These are phyloP conservation scores for Westerdykella sp. DNA, from an alignment of 2,329 filamentous ascomycete species.

Conservation along the genomic window DNA sequence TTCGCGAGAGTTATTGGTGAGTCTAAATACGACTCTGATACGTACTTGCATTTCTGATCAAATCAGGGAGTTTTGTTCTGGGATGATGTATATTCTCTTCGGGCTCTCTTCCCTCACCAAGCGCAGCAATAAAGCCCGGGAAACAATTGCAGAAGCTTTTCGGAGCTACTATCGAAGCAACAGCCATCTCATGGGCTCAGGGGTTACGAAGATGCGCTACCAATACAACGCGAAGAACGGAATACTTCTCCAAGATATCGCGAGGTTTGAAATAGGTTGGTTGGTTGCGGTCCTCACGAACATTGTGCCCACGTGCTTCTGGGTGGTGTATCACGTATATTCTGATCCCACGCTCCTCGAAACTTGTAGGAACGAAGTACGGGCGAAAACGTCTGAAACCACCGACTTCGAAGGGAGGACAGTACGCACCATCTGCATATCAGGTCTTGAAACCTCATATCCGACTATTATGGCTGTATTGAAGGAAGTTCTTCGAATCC, in stretches of 20 bases:
- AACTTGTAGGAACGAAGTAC: constrained; percentile 22
- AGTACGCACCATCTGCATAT: constrained; percentile 9
- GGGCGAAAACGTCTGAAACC: constrained; percentile 1
- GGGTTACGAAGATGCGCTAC: constrained; percentile 28
- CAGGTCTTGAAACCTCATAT: constrained; percentile 25
- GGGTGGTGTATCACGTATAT: constrained; percentile 34
- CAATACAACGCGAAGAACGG: constrained; percentile 22
- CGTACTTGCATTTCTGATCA: no score
- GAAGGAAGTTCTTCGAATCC: constrained; percentile 36
- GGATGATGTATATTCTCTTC: no score
- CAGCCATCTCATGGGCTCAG: constrained; percentile 29
- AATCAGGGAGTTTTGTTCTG: no score
- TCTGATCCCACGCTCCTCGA: constrained; percentile 25
- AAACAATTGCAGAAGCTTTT: constrained; percentile 6
- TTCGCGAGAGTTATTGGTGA: constrained; percentile 32
- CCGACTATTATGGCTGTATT: constrained; percentile 35
- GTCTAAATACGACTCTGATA: background rate
- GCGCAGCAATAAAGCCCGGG: no score
- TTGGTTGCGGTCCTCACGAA: constrained; percentile 36
- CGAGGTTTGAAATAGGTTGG: constrained; percentile 33
- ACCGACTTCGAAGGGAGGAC: constrained; percentile 14
- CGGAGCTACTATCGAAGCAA: constrained; percentile 36
- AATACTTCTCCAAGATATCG: constrained; percentile 32
- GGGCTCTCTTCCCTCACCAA: no score
- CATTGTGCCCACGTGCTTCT: constrained; percentile 35